phyloP scores from a whole-genome alignment of 768 basidiomycete genomes.

The Boletus edulis region DNA sequence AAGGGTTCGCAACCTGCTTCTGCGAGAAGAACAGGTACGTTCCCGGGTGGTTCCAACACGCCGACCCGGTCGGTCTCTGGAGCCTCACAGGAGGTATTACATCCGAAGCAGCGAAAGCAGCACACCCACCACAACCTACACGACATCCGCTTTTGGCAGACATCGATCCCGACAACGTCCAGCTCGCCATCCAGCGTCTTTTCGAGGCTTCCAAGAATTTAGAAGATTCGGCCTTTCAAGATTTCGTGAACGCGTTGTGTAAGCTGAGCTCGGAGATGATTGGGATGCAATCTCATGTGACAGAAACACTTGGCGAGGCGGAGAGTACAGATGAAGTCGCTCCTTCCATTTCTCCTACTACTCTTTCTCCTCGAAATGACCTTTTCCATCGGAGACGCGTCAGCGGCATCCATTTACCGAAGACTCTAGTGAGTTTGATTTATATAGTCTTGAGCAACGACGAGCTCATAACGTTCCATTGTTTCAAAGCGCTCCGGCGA shows the following conservation, averaged over 20 bases:
- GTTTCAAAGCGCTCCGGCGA: conserved; percentile 76
- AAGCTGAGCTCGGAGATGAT: conserved; percentile 91
- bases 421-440: conserved; percentile 59
- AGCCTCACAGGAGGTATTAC: conserved; percentile 6
- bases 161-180: conserved; percentile 72
- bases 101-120: conserved; percentile 17
- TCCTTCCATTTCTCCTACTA: conserved; percentile 31
- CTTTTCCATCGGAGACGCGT: conserved; percentile 64
- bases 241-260: conserved; percentile 77
- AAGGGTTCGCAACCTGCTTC: conserved; percentile 43
- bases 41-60: conserved; percentile 33
- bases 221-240: conserved; percentile 77
- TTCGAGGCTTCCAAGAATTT: conserved; percentile 85
- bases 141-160: conserved; percentile 69
- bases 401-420: conserved; percentile 86
- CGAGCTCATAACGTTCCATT: not conserved
- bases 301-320: conserved; percentile 23
- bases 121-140: conserved; percentile 22
- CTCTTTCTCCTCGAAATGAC: conserved; percentile 41
- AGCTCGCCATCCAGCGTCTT: conserved; percentile 70
- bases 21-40: conserved; percentile 32
- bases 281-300: conserved; percentile 66
- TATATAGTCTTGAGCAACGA: not conserved
- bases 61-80: conserved; percentile 41
- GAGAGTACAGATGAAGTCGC: conserved; percentile 35